Conservation (phyloP, 78 protist genomes). For the Polysphondylium violaceum region DNA sequence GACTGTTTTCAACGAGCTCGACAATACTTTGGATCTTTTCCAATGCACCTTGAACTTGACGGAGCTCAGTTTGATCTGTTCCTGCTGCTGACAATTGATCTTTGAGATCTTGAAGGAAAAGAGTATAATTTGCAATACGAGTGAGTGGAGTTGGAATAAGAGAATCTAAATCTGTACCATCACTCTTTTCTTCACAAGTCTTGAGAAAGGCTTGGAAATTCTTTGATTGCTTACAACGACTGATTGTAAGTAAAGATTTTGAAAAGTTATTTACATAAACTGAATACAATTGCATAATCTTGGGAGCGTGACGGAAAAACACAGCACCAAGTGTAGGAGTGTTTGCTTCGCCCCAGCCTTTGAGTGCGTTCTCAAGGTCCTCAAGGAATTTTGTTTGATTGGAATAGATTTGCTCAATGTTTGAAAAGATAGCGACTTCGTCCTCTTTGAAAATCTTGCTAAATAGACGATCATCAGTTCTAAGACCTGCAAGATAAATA, state of each 20-base stretch:
- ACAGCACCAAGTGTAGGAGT: slow-evolving; percentile 29
- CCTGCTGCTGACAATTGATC: background rate
- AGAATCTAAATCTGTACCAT: slow-evolving; percentile 44
- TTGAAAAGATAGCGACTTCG: slow-evolving; percentile 59
- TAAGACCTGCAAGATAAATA: slow-evolving; percentile 32
- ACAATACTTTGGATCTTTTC: slow-evolving; percentile 26
- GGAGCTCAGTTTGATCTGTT: slow-evolving; percentile 14
- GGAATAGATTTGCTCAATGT: slow-evolving; percentile 36
- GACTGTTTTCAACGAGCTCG: slow-evolving; percentile 30
- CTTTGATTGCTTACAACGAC: slow-evolving; percentile 59
- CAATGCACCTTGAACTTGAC: background rate
- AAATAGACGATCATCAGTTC: slow-evolving; percentile 73
- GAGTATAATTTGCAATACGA: slow-evolving; percentile 13
- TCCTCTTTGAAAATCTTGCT: slow-evolving; percentile 65
- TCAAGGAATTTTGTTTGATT: slow-evolving; percentile 58
- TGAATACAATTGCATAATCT: slow-evolving; percentile 42
- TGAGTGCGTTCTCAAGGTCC: slow-evolving; percentile 34
- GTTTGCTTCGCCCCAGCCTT: slow-evolving; percentile 29
- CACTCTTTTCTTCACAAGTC: slow-evolving; percentile 57
- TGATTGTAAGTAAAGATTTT: slow-evolving; percentile 25
- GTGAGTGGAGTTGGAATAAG: slow-evolving; percentile 44
- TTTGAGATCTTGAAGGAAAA: slow-evolving; percentile 36
- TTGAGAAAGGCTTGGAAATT: slow-evolving; percentile 69
- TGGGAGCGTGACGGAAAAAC: slow-evolving; percentile 33
- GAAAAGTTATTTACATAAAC: slow-evolving; percentile 54